phyloP scores from a whole-genome alignment of 768 basidiomycete genomes.

The Filobasidium wieringae region DNA sequence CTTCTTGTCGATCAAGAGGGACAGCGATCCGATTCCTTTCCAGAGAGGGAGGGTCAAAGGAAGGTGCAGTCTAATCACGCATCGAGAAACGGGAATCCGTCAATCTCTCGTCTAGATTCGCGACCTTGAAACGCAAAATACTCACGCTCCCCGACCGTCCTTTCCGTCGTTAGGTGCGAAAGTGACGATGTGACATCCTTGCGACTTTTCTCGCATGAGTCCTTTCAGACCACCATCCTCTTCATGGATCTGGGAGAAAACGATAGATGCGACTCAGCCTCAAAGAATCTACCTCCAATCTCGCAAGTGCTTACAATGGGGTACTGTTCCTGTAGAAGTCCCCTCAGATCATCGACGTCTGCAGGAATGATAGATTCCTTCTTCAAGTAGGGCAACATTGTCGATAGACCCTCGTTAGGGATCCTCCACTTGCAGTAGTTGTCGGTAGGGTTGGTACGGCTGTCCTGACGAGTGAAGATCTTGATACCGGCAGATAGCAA shows the following conservation, averaged over 20 bases:
- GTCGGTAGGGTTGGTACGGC: constrained; percentile 38
- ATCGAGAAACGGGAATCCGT: not conserved
- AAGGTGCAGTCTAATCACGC: constrained; percentile 30
- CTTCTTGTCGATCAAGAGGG: constrained; percentile 91
- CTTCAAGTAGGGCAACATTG: constrained; percentile 71
- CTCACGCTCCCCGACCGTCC: constrained; percentile 48
- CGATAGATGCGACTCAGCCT: not conserved
- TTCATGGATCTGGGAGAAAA: constrained; percentile 40
- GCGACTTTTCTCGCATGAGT: constrained; percentile 46
- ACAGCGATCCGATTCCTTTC: constrained; percentile 78
- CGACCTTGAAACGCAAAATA: constrained; percentile 2
- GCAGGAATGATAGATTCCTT: constrained; percentile 51
- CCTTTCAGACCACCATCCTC: constrained; percentile 54
- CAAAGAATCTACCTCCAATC: not conserved
- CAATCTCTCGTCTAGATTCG: not conserved
- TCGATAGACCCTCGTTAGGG: constrained; percentile 71
- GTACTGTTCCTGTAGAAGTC: constrained; percentile 66
- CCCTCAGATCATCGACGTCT: constrained; percentile 50
- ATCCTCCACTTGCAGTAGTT: constrained; percentile 45
- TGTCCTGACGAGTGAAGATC: constrained; percentile 80
- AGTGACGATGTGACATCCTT: constrained; percentile 49
- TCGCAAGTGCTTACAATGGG: constrained; percentile 44
- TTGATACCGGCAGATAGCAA: constrained; percentile 90
- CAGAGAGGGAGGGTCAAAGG: constrained; percentile 86
- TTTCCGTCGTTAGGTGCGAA: constrained; percentile 46